Evolutionary conservation across 1,139 yeast species (phyloP), one percentile per base, ranked within the genome.

Genomic region (Hyphopichia pseudoburtonii): DNA sequence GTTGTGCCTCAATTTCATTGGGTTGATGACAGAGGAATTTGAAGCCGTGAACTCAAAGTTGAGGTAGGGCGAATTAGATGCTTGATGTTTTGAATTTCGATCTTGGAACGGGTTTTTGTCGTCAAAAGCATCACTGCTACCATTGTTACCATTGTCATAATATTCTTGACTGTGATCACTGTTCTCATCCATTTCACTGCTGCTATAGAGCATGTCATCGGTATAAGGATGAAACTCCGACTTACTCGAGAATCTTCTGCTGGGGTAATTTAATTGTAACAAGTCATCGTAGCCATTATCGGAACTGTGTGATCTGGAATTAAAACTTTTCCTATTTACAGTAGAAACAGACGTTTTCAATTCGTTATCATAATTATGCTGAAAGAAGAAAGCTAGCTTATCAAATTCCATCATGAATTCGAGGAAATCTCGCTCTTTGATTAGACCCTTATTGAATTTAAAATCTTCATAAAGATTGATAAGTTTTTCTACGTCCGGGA

Each of bases 391-490:
- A 25, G 12, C 38, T 18, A 60, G 45, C 37, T 51, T 52, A 25
- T 59, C 60, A 43, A 62, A 57, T 32, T 55, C 55, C 19, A 61
- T 38, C 72, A 89, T 76, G 49, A 87, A 82, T 29, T 66, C 70
- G 27, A 80, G 62, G 50, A 89, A 79, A 34, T 84, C 83, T 2
- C 60, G 64, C 44, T 84, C 82, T 1, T 72, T 60, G 11, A 88
- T 78, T 15, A 81, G 70, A 17, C 70, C 60, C 1, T 85, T 85
- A 1, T 94, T 78, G 56, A 80, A 90, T 43, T 89, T 67, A 26
- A 84, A 70, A 34, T 67, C 66, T 46, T 89, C 96, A 59, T 88
- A 89, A n/a, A 78, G 57, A 1, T 62, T 64, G 9, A 82, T 62
- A 44, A 82, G 50, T 25, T 46, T 52, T 27, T 45, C 61, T n/a